Conservation (phyloP, 768 basidiomycete species). For the Tylopilus balloui region DNA sequence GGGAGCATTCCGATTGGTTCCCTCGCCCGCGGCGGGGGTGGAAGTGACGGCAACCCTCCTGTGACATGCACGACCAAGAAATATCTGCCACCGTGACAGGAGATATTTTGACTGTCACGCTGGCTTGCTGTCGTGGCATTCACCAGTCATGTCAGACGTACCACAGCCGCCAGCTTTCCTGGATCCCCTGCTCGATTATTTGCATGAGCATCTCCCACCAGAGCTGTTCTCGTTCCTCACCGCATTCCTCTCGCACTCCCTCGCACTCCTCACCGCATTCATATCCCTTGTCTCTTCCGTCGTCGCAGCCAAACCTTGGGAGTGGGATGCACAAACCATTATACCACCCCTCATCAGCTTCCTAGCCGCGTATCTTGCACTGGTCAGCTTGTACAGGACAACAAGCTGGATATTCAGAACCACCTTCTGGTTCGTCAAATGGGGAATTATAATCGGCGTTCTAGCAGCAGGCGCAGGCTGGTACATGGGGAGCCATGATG, state of each 20-base stretch:
- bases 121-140: conserved; percentile 19
- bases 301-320: conserved; percentile 45
- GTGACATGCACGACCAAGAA: conserved; percentile 17
- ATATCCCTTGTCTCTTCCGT: conserved; percentile 46
- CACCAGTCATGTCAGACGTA: conserved; percentile 26
- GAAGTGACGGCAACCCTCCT: conserved; percentile 3
- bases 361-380: conserved; percentile 67
- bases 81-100: conserved; percentile 16
- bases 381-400: conserved; percentile 75
- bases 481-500: conserved; percentile 42
- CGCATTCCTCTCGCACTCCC: conserved; percentile 47
- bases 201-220: conserved; percentile 51
- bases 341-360: conserved; percentile 73
- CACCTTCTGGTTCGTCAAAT: conserved; percentile 68
- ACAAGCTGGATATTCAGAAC: conserved; percentile 70
- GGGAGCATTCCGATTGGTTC: conserved; percentile 29
- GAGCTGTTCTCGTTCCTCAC: conserved; percentile 51
- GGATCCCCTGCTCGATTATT: conserved; percentile 49
- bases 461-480: conserved; percentile 54
- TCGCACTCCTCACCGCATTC: conserved; percentile 48
- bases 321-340: conserved; percentile 65
- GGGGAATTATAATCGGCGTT: conserved; percentile 58
- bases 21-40: conserved; percentile 3
- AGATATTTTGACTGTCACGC: conserved; percentile 15
- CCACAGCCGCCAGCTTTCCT: conserved; percentile 44